A percentile compares a stretch with the other conserved stretches of the same genome.
These are phyloP conservation scores for Bipolaris victoriae DNA, from an alignment of 2,329 filamentous ascomycete species.

Conservation along the genomic window DNA sequence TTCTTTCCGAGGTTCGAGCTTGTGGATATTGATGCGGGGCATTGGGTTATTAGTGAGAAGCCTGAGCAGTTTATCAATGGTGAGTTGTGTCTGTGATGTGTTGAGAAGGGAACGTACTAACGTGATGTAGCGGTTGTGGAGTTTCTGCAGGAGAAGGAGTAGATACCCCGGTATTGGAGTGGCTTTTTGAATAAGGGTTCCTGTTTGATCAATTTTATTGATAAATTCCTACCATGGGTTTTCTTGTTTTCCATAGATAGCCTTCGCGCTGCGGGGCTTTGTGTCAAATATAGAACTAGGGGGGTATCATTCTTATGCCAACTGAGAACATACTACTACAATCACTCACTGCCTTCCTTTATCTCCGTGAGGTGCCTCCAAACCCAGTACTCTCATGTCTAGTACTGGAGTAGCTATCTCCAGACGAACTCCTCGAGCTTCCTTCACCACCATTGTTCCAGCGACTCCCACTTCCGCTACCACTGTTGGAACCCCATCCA, in stretches of 20 bases:
- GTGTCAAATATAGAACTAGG: background rate
- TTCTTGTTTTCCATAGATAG: too few relatives aligned
- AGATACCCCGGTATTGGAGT: constrained; percentile 10
- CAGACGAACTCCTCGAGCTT: constrained; percentile 44
- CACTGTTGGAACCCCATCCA: constrained; percentile 40
- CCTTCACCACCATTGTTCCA: constrained; percentile 50
- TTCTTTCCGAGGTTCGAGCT: constrained; percentile 82
- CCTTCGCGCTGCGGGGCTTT: background rate
- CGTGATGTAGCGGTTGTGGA: constrained; percentile 64
- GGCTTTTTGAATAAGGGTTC: background rate
- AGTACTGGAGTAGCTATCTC: constrained; percentile 52
- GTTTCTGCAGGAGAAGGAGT: constrained; percentile 62
- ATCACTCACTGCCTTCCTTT: constrained; percentile 3
- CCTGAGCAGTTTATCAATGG: constrained; percentile 78
- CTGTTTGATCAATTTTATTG: background rate
- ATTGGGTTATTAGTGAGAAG: constrained; percentile 91
- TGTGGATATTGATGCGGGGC: constrained; percentile 76
- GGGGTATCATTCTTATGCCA: constrained; percentile 44
- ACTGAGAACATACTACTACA: constrained; percentile 4
- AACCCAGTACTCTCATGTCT: constrained; percentile 75
- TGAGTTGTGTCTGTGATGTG: constrained; percentile 48
- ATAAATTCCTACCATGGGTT: too few relatives aligned
- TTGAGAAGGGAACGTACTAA: constrained; percentile 4
- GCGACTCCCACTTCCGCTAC: constrained; percentile 36
- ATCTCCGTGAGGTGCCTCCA: constrained; percentile 65